Evolutionary conservation across 2,329 filamentous ascomycete species (phyloP).

Genomic region (Fusarium transvaalense): DNA sequence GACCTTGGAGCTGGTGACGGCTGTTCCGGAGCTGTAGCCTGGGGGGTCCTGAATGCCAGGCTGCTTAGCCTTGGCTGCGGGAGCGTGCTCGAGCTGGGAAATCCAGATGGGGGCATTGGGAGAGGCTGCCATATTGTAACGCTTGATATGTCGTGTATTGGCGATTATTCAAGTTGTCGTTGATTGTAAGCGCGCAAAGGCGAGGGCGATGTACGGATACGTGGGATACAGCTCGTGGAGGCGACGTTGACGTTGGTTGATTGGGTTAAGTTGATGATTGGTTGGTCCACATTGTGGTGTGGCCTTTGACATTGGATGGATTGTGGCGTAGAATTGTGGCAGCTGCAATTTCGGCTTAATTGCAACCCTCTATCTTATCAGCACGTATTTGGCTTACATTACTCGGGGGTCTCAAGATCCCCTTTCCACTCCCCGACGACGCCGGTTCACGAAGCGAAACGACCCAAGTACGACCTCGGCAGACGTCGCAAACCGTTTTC

Average conservation of each 20-base stretch:
- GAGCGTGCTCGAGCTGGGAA: slow-evolving; percentile 78
- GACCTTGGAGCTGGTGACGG: slow-evolving; percentile 67
- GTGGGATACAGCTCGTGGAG: slow-evolving; percentile 30
- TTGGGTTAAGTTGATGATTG: slow-evolving; percentile 16
- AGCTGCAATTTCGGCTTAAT: slow-evolving; percentile 47
- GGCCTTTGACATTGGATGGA: slow-evolving; percentile 14
- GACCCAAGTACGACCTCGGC: slow-evolving; percentile 35
- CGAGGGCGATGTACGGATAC: slow-evolving; percentile 10
- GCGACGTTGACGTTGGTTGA: slow-evolving; percentile 33
- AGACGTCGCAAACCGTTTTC: slow-evolving; percentile 25
- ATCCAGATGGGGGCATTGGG: slow-evolving; percentile 79
- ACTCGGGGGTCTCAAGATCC: slow-evolving; percentile 42
- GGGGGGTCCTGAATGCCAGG: slow-evolving; percentile 83
- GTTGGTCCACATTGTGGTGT: slow-evolving; percentile 32
- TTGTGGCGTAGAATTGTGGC: slow-evolving; percentile 27
- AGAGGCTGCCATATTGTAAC: slow-evolving; percentile 47
- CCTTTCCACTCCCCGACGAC: slow-evolving; percentile 48
- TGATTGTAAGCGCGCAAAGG: slow-evolving; percentile 18
- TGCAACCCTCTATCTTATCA: slow-evolving; percentile 47
- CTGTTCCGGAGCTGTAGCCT: slow-evolving; percentile 75
- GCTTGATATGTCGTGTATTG: not conserved
- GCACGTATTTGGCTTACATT: slow-evolving; percentile 42
- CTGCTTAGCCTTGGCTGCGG: slow-evolving; percentile 74
- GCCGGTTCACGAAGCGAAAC: slow-evolving; percentile 41
- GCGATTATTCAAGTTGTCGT: not conserved